phyloP scores from a whole-genome alignment of 1,284 basidiomycete species.

The Porodaedalea pini region DNA sequence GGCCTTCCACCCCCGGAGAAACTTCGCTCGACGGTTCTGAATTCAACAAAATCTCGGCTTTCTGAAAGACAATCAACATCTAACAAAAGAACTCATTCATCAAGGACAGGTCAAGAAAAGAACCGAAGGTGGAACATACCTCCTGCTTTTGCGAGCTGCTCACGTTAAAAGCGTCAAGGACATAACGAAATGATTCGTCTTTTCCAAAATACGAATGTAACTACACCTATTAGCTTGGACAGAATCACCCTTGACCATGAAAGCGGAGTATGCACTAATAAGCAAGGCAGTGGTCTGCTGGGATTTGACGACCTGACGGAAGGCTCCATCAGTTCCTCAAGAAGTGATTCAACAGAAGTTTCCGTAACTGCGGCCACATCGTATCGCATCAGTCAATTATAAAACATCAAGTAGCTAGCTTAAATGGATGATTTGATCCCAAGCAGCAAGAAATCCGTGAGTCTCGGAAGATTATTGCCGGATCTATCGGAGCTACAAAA shows the following conservation, averaged over 20 bases:
- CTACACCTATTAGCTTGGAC: conserved; percentile 40
- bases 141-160: conserved; percentile 62
- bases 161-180: conserved; percentile 57
- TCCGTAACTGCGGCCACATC: conserved; percentile 34
- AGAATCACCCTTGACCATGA: conserved; percentile 42
- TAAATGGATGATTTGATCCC: no score
- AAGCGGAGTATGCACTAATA: conserved; percentile 57
- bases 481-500: no score
- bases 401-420: no score
- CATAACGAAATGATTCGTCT: conserved; percentile 62
- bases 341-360: conserved; percentile 52
- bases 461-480: no score
- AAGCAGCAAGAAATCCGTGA: no score
- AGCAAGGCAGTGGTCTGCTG: conserved; percentile 64
- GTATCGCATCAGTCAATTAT: conserved; percentile 2
- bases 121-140: conserved; percentile 36
- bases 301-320: conserved; percentile 68
- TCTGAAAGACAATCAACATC: conserved; percentile 57
- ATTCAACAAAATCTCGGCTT: conserved; percentile 50
- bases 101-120: background rate
- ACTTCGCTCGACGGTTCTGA: conserved; percentile 29
- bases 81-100: conserved; percentile 26
- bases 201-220: conserved; percentile 56
- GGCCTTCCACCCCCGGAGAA: background rate
- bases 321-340: conserved; percentile 65